phyloP scores from a whole-genome alignment of 257 asterid species.

The Solanum ossicruentum region DNA sequence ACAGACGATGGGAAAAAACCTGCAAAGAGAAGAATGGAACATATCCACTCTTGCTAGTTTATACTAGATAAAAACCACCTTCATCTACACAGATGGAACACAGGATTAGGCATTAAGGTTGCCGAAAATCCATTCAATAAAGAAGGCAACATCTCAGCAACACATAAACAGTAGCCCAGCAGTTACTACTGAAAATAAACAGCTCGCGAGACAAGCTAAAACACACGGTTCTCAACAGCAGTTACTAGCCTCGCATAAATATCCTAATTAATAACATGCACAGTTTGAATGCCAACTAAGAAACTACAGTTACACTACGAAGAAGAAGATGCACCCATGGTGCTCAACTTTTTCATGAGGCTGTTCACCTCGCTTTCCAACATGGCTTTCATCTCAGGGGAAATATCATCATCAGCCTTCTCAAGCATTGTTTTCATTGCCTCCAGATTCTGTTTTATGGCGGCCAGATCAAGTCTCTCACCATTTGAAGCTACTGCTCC shows the following conservation, averaged over 20 bases:
- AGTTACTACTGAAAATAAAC: not conserved
- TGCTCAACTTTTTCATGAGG: conserved; percentile 39
- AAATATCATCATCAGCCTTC: conserved; percentile 46
- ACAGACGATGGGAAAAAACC: not conserved
- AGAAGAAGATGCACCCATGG: conserved; percentile 31
- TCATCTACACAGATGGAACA: not conserved
- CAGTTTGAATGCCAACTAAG: not conserved
- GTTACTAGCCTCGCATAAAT: not conserved
- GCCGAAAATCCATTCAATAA: not conserved
- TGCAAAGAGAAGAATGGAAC: not conserved
- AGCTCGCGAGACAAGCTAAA: not conserved
- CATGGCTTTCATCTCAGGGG: conserved; percentile 44
- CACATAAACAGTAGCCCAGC: not conserved
- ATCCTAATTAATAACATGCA: not conserved
- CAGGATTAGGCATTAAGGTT: not conserved
- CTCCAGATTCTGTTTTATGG: conserved; percentile 59
- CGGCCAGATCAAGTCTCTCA: conserved; percentile 27
- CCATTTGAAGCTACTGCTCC: not conserved
- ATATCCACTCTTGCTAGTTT: not conserved
- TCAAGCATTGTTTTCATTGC: conserved; percentile 61
- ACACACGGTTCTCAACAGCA: not conserved
- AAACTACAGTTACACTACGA: conserved; percentile 1
- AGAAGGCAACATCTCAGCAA: not conserved
- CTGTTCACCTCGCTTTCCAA: conserved; percentile 59
- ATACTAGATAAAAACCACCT: not conserved